Percentiles rank a stretch among this genome's conserved stretches.
These are phyloP conservation scores for Lentinula detonsa DNA, from an alignment of 768 basidiomycete species.

Conservation along the genomic window DNA sequence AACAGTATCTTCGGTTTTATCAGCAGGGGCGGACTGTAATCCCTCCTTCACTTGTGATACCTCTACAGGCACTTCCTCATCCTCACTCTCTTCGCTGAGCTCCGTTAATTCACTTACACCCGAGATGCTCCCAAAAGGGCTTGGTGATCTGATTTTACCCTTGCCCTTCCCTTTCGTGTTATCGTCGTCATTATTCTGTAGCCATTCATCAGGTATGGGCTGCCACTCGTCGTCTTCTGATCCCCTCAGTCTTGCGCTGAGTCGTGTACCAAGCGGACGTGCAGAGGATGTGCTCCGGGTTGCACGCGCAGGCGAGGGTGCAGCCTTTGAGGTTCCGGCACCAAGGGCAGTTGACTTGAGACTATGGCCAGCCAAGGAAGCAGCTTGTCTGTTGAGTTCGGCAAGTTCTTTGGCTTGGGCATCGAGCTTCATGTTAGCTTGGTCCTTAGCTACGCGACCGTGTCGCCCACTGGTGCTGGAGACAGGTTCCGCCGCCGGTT, in stretches of 20 bases:
- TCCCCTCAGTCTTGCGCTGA: constrained; percentile 63
- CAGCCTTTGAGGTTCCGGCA: background rate
- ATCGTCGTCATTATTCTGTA: constrained; percentile 25
- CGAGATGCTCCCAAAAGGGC: constrained; percentile 45
- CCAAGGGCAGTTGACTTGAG: constrained; percentile 10
- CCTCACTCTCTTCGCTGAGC: constrained; percentile 45
- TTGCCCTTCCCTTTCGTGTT: constrained; percentile 8
- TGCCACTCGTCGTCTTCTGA: constrained; percentile 64
- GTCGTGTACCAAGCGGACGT: constrained; percentile 48
- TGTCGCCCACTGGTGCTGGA: constrained; percentile 31
- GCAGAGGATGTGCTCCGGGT: background rate
- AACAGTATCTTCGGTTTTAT: constrained; percentile 16
- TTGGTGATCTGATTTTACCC: constrained; percentile 11
- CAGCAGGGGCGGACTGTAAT: constrained; percentile 6
- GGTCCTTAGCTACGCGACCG: constrained; percentile 61
- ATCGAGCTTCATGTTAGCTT: constrained; percentile 65
- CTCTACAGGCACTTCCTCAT: constrained; percentile 16
- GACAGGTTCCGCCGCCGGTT: background rate
- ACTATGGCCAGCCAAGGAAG: constrained; percentile 3
- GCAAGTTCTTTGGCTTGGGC: constrained; percentile 65
- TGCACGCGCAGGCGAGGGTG: background rate
- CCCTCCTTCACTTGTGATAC: constrained; percentile 19
- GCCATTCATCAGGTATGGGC: constrained; percentile 73
- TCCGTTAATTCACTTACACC: constrained; percentile 74
- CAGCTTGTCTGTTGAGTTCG: constrained; percentile 50